Evolutionary conservation across 2,329 filamentous ascomycete genomes (phyloP), one percentile per base, ranked within the genome.

Genomic region (Chaetomium olivaceum): DNA sequence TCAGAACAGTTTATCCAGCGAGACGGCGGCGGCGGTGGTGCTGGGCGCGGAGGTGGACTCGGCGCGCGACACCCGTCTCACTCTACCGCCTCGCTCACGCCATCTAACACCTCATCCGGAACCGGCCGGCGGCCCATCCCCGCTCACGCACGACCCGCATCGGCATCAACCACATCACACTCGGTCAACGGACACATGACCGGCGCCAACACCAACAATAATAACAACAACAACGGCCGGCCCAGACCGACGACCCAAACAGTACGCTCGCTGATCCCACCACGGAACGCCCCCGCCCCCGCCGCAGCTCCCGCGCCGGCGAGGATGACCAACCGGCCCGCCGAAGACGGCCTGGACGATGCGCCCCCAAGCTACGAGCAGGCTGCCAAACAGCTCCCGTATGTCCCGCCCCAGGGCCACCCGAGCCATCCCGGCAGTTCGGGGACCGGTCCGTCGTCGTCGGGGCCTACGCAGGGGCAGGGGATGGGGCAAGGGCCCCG

Each of bases 1-100:
- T 91, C 88, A 0, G 88, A 90, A 73, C 87, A 88, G 68, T 91
- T 84, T 70, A 90, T 93, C 64, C 87, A 87, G 69, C 86, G 89
- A 73, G 84, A 80, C 6, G 78, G 80, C 74, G 74, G 43, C 65
- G n/a, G 60, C 46, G 19, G 67, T 3, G 29, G 54, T 2, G 46
- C 43, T 58, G 50, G 61, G 14, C n/a, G 43, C 16, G n/a, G 58
- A 8, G 55, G 71, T n/a, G 52, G 9, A 50, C 70, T 8, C 54
- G 58, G 58, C 23, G 58, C 25, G n/a, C 51, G 31, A 29, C 31
- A 31, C 48, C 2, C 31, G 16, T 54, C 61, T 16, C 56, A 25
- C 29, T 65, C 62, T 56, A 65, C 62, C 4, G 33, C 64, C n/a
- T 69, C 67, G 19, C 61, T 67, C 54, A 5, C 54, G 2, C 7